Evolutionary conservation across 208 protist genomes (phyloP).

Genomic region (Perkinsela sp.): DNA sequence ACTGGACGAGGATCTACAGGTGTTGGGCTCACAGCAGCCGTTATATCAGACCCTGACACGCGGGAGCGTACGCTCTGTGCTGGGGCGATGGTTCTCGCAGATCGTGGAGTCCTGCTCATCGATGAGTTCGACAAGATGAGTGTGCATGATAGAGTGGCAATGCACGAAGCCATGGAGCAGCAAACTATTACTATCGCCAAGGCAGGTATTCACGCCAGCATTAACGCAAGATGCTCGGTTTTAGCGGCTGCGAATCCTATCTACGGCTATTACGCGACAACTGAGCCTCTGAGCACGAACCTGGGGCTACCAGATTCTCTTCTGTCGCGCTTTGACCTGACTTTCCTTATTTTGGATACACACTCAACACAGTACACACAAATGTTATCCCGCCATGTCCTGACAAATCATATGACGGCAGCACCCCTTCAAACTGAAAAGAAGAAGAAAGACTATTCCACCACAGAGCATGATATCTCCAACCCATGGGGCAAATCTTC

Average conservation of each 20-base stretch:
- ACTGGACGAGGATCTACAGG: constrained; percentile 84
- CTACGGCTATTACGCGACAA: constrained; percentile 85
- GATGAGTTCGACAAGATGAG: constrained; percentile 99
- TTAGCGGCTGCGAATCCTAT: constrained; percentile 96
- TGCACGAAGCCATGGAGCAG: constrained; percentile 99
- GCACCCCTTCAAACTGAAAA: constrained; percentile 12
- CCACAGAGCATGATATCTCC: background rate
- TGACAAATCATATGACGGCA: constrained; percentile 69
- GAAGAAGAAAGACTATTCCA: constrained; percentile 3
- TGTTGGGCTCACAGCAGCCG: constrained; percentile 96
- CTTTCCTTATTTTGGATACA: constrained; percentile 95
- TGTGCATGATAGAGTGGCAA: constrained; percentile 75
- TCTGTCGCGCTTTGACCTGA: constrained; percentile 96
- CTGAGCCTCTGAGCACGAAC: constrained; percentile 70
- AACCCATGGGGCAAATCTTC: constrained; percentile 4
- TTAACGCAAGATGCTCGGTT: constrained; percentile 94
- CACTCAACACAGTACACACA: constrained; percentile 61
- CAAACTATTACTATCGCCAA: constrained; percentile 99
- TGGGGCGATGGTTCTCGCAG: constrained; percentile 97
- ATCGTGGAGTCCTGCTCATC: constrained; percentile 93
- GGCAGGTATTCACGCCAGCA: constrained; percentile 92
- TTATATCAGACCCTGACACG: constrained; percentile 83
- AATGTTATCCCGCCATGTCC: constrained; percentile 75
- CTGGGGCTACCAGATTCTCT: constrained; percentile 92
- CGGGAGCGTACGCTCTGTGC: constrained; percentile 82